Evolutionary conservation across 129 eudicot genomes (phyloP).

Genomic region (Escallonia herrerae): DNA sequence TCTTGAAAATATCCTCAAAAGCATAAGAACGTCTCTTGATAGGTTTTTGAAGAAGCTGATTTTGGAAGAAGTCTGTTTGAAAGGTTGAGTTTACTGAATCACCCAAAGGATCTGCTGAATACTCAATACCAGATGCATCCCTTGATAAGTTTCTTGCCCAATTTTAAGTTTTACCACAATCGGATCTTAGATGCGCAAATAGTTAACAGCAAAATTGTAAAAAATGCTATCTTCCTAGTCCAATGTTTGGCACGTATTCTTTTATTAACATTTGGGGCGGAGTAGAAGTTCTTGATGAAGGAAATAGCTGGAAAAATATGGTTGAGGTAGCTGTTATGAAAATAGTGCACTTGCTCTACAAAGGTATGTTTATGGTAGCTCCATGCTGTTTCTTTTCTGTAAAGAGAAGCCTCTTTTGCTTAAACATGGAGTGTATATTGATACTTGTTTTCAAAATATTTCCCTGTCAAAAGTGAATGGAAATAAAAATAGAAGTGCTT

Average conservation of each 20-base stretch:
- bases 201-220: slow-evolving; percentile 26
- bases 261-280: slow-evolving; percentile 53
- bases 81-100: slow-evolving; percentile 35
- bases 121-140: slow-evolving; percentile 54
- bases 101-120: slow-evolving; percentile 37
- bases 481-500: no score
- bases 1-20: no score
- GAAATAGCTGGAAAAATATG: slow-evolving; percentile 48
- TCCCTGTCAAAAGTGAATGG: no score
- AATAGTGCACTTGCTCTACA: slow-evolving; percentile 47
- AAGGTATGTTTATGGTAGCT: slow-evolving; percentile 28
- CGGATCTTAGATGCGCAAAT: slow-evolving; percentile 31
- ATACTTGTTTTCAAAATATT: no score
- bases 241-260: slow-evolving; percentile 48
- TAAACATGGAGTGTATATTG: no score
- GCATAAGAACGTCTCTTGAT: neutral
- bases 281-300: slow-evolving; percentile 50
- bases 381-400: no score
- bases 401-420: no score
- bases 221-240: slow-evolving; percentile 32
- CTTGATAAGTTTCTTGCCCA: slow-evolving; percentile 43
- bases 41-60: slow-evolving; percentile 32
- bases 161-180: slow-evolving; percentile 28
- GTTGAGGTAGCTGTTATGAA: slow-evolving; percentile 61
- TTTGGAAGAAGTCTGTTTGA: slow-evolving; percentile 49